A percentile compares a stretch with the other conserved stretches of the same genome.
These are phyloP conservation scores for Bipolaris sorokiniana DNA, from an alignment of 2,329 filamentous ascomycete species.

Conservation along the genomic window DNA sequence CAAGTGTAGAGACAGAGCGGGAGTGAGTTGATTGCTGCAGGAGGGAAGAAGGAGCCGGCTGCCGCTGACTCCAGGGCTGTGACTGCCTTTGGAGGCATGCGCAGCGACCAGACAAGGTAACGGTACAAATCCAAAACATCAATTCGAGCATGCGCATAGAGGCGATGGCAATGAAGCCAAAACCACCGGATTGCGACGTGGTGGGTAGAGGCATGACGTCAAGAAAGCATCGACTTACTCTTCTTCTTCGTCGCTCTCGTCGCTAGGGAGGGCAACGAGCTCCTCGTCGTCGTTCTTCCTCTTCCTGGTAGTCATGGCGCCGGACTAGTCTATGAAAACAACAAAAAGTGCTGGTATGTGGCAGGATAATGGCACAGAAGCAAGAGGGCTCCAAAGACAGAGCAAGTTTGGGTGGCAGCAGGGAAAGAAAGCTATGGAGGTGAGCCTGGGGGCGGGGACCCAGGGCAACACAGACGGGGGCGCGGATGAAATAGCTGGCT, in stretches of 20 bases:
- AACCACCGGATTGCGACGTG: constrained; percentile 29
- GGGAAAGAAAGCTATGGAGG: constrained; percentile 17
- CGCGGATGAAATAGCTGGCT: constrained; percentile 34
- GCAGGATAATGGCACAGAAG: constrained; percentile 23
- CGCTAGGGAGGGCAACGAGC: constrained; percentile 53
- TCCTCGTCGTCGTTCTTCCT: constrained; percentile 54
- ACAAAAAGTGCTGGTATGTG: constrained; percentile 15
- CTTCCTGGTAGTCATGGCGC: constrained; percentile 51
- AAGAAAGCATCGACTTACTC: constrained; percentile 49
- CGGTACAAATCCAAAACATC: constrained; percentile 11
- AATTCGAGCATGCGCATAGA: constrained; percentile 17
- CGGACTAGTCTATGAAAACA: constrained; percentile 18
- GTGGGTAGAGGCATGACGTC: constrained; percentile 45
- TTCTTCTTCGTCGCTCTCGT: constrained; percentile 54
- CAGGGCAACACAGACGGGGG: constrained; percentile 24
- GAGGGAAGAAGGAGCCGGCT: background rate
- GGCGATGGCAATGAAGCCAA: constrained; percentile 29
- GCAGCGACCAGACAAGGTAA: constrained; percentile 26
- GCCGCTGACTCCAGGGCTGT: constrained; percentile 24
- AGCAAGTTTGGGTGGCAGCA: constrained; percentile 3
- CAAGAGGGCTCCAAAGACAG: background rate
- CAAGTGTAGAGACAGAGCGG: background rate
- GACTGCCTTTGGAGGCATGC: constrained; percentile 9
- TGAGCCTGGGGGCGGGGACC: constrained; percentile 13
- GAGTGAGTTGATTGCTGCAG: background rate